These are phyloP conservation scores for Lachancea lanzarotensis DNA, from an alignment of 805 yeast species.

Conservation along the genomic window DNA sequence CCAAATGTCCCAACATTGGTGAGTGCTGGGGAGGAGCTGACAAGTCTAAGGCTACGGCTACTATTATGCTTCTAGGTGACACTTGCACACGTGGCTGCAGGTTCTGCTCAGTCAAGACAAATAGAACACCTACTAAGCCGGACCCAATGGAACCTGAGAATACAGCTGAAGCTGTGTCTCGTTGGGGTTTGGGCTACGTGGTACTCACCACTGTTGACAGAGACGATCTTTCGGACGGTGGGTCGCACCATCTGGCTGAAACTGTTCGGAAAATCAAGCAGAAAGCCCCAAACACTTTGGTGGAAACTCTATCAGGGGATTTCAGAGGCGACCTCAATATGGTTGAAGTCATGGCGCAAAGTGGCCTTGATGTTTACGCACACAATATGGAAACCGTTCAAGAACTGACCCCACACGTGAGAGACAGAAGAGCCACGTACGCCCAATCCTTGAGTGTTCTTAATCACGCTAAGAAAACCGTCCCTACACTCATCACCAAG, in stretches of 20 bases:
- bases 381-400: constrained; percentile 97
- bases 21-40: constrained; percentile 98
- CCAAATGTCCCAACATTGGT: constrained; percentile 98
- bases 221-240: constrained; percentile 91
- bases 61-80: constrained; percentile 97
- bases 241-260: constrained; percentile 82
- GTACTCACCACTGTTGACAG: constrained; percentile 96
- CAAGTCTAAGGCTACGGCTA: constrained; percentile 73
- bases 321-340: constrained; percentile 82
- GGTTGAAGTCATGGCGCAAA: constrained; percentile 71
- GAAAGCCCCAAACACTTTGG: constrained; percentile 85
- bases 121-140: constrained; percentile 75
- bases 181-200: constrained; percentile 98
- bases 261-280: constrained; percentile 79
- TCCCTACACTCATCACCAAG: constrained; percentile 75
- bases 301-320: constrained; percentile 92
- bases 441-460: constrained; percentile 78
- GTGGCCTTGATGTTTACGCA: constrained; percentile 94
- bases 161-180: constrained; percentile 92
- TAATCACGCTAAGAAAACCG: constrained; percentile 69
- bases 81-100: constrained; percentile 99
- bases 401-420: constrained; percentile 84
- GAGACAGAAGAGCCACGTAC: constrained; percentile 96
- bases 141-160: constrained; percentile 97
- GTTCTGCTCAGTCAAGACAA: constrained; percentile 94